These are phyloP conservation scores for Fusarium sp. DNA, from an alignment of 2,329 filamentous ascomycete genomes.

Conservation along the genomic window DNA sequence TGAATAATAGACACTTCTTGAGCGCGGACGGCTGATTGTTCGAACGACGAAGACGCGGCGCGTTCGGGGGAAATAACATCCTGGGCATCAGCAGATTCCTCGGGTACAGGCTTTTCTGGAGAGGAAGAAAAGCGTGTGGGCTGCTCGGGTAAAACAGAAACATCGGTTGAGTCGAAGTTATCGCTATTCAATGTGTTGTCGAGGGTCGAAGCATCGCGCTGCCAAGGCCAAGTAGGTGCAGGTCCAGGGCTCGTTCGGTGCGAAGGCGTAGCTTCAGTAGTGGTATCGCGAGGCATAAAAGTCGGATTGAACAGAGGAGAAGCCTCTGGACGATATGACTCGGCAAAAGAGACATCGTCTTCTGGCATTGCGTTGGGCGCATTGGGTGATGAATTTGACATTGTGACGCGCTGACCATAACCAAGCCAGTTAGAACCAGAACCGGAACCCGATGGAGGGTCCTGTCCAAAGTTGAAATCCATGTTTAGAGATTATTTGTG, in stretches of 20 bases:
- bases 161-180: slow-evolving; percentile 21
- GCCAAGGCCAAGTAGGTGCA: slow-evolving; percentile 34
- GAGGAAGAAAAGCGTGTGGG: slow-evolving; percentile 20
- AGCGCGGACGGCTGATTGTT: slow-evolving; percentile 7
- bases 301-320: slow-evolving; percentile 43
- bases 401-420: slow-evolving; percentile 32
- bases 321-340: slow-evolving; percentile 41
- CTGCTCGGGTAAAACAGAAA: background rate
- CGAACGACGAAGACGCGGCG: slow-evolving; percentile 8
- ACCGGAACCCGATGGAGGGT: slow-evolving; percentile 26
- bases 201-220: slow-evolving; percentile 25
- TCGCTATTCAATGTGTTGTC: slow-evolving; percentile 14
- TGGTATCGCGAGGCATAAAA: slow-evolving; percentile 12
- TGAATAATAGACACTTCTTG: background rate
- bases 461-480: slow-evolving; percentile 36
- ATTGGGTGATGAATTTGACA: slow-evolving; percentile 35
- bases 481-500: slow-evolving; percentile 9
- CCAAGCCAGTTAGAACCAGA: slow-evolving; percentile 35
- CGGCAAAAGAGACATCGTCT: slow-evolving; percentile 44
- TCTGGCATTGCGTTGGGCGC: slow-evolving; percentile 24
- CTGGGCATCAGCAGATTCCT: background rate
- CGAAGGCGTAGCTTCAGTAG: slow-evolving; percentile 15
- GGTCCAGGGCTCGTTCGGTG: slow-evolving; percentile 19
- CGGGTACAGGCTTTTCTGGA: background rate
- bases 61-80: background rate